Evolutionary conservation across 23 red algal genomes (phyloP).

Genomic region (Pyropia haitanensis): DNA sequence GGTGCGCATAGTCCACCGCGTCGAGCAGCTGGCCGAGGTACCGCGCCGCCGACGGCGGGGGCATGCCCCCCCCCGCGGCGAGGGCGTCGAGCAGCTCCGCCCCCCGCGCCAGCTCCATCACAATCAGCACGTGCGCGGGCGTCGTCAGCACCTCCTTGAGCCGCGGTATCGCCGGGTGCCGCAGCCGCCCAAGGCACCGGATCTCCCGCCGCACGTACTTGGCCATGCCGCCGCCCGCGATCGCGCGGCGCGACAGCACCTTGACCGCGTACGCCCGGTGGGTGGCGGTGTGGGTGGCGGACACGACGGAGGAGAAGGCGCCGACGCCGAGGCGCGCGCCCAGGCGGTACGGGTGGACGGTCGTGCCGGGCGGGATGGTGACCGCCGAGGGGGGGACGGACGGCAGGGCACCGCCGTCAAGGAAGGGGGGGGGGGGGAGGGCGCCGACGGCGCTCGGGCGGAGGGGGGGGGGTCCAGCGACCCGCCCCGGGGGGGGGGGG

Average conservation of each 20-base stretch:
- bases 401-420: too few relatives aligned
- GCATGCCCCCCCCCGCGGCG: conserved; percentile 26
- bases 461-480: too few relatives aligned
- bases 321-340: conserved; percentile 66
- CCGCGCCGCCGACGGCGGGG: conserved; percentile 21
- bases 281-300: conserved; percentile 56
- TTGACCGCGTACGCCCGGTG: conserved; percentile 64
- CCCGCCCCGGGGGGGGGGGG: too few relatives aligned
- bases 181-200: conserved; percentile 57
- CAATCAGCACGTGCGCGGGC: conserved; percentile 72
- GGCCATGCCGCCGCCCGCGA: conserved; percentile 64
- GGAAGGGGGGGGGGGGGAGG: too few relatives aligned
- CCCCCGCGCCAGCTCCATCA: conserved; percentile 69
- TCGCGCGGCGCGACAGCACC: conserved; percentile 55
- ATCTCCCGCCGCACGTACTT: conserved; percentile 73
- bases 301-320: conserved; percentile 80
- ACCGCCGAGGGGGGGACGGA: too few relatives aligned
- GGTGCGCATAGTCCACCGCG: conserved; percentile 77
- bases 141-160: conserved; percentile 72
- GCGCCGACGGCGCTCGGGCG: too few relatives aligned
- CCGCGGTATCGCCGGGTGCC: conserved; percentile 67
- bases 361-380: neutral
- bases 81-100: conserved; percentile 69
- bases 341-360: conserved; percentile 53
- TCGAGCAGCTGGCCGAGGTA: conserved; percentile 72